phyloP scores from a whole-genome alignment of 352 stramenopile species.

The Globisporangium cederbergense region DNA sequence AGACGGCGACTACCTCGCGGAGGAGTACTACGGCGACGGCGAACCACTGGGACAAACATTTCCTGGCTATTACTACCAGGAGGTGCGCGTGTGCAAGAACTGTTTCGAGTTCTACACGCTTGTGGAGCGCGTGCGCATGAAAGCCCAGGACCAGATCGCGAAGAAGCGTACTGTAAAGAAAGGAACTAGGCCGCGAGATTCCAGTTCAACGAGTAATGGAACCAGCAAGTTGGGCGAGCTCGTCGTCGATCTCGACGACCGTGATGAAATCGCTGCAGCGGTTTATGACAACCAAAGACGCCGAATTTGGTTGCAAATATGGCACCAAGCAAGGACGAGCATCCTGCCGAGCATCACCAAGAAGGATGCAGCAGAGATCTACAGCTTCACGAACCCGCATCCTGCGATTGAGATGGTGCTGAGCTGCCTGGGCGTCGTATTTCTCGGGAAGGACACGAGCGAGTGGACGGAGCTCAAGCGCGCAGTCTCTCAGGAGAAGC shows the following conservation, averaged over 20 bases:
- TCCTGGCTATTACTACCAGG: slow-evolving; percentile 81
- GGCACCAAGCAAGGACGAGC: slow-evolving; percentile 24
- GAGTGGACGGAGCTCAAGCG: slow-evolving; percentile 52
- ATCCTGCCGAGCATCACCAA: slow-evolving; percentile 42
- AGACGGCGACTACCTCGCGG: slow-evolving; percentile 70
- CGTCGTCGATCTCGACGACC: slow-evolving; percentile 2
- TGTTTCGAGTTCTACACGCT: slow-evolving; percentile 83
- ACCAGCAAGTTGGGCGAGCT: not conserved
- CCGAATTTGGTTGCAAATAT: slow-evolving; percentile 36
- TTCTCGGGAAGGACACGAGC: slow-evolving; percentile 34
- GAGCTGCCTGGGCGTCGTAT: slow-evolving; percentile 47
- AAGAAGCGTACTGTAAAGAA: slow-evolving; percentile 1
- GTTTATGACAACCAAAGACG: not conserved
- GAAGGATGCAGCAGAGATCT: slow-evolving; percentile 71
- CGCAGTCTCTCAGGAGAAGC: slow-evolving; percentile 60
- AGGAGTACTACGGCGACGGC: slow-evolving; percentile 72
- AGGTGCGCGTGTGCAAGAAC: slow-evolving; percentile 71
- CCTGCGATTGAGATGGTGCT: slow-evolving; percentile 77
- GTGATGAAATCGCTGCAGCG: not conserved
- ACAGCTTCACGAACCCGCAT: slow-evolving; percentile 78
- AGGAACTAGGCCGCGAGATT: slow-evolving; percentile 1
- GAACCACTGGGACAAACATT: slow-evolving; percentile 72
- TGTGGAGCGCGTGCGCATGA: slow-evolving; percentile 70
- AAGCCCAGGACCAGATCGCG: slow-evolving; percentile 46
- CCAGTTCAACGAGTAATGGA: not conserved